Conservation (phyloP, 345 rosid genomes). For the Corchorus olitorius region DNA sequence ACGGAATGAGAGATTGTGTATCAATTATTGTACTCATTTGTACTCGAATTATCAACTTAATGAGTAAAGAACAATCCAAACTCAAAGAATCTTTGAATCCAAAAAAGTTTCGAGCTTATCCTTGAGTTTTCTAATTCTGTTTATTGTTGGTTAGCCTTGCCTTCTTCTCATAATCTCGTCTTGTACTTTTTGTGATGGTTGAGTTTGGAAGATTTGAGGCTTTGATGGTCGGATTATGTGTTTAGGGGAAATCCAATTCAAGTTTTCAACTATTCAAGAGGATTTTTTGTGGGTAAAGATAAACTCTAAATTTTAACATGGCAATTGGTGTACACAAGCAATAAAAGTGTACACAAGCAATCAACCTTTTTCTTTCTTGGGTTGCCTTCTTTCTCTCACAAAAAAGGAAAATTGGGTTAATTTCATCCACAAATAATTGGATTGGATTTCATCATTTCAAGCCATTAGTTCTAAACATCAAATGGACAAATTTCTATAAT, state of each 20-base stretch:
- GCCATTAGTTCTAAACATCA: neutral
- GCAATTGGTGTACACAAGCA: neutral
- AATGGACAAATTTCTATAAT: neutral
- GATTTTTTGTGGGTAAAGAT: neutral
- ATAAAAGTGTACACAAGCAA: too few relatives aligned
- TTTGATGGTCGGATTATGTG: neutral
- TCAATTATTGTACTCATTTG: too few relatives aligned
- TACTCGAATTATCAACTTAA: too few relatives aligned
- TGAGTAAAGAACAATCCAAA: too few relatives aligned
- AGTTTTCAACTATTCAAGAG: too few relatives aligned
- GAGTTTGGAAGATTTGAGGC: neutral
- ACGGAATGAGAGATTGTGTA: too few relatives aligned
- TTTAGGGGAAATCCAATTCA: neutral
- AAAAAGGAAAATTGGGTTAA: neutral
- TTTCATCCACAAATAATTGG: neutral
- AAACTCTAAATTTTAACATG: neutral
- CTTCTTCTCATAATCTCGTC: neutral
- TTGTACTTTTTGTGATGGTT: neutral
- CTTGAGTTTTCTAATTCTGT: neutral
- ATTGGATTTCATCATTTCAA: neutral
- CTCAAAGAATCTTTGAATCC: too few relatives aligned
- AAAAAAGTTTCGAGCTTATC: neutral
- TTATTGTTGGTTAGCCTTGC: neutral
- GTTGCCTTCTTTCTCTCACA: too few relatives aligned
- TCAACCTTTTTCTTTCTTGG: too few relatives aligned